Percentiles rank a stretch among this genome's conserved stretches.
Conservation (phyloP, 2,329 filamentous ascomycete species). For the Myrmaecium sp. region DNA sequence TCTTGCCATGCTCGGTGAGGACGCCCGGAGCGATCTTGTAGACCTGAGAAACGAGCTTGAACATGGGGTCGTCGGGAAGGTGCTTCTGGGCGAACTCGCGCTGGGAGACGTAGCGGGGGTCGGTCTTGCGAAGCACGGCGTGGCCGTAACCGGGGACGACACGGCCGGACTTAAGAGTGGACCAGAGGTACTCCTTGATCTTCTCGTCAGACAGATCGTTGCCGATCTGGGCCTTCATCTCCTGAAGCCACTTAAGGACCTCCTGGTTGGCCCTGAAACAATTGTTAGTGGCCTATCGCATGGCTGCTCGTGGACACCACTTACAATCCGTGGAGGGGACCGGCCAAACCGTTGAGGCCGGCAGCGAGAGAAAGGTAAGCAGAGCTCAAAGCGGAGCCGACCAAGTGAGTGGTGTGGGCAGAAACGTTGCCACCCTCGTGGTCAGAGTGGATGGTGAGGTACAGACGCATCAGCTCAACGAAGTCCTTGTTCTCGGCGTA, state of each 20-base stretch:
- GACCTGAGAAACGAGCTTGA: conserved; percentile 99
- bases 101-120: conserved; percentile 96
- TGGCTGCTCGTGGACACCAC: conserved; percentile 7
- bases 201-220: conserved; percentile 90
- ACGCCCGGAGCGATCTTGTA: conserved; percentile 99
- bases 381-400: conserved; percentile 90
- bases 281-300: conserved; percentile 9
- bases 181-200: conserved; percentile 98
- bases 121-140: conserved; percentile 98
- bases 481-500: conserved; percentile 93
- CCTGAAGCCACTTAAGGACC: conserved; percentile 94
- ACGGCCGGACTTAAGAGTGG: conserved; percentile 84
- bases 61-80: conserved; percentile 95
- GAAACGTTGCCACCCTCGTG: conserved; percentile 99
- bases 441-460: conserved; percentile 99
- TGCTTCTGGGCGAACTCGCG: conserved; percentile 91
- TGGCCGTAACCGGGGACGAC: conserved; percentile 98
- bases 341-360: conserved; percentile 94
- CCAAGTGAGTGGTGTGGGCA: conserved; percentile 96
- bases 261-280: conserved; percentile 72
- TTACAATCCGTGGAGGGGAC: conserved; percentile 84
- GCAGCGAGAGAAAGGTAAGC: conserved; percentile 93
- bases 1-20: conserved; percentile 99
- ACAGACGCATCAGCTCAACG: conserved; percentile 93
- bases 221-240: conserved; percentile 94